Conservation (phyloP, 2,329 filamentous ascomycete species). For the Phaeophleospora eucalypticola region DNA sequence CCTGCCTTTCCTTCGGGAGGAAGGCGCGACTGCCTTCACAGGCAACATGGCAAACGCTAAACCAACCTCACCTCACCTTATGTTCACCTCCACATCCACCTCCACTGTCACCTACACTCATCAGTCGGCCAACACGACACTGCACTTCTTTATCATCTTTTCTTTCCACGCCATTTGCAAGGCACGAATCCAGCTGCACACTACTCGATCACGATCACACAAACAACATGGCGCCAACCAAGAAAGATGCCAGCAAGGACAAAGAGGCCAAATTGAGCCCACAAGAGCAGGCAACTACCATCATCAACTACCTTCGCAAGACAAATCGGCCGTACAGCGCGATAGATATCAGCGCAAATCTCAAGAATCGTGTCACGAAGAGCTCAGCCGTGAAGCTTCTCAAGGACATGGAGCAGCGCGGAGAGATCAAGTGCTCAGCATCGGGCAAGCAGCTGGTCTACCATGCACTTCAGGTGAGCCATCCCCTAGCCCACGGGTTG, state of each 20-base stretch:
- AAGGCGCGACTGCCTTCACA: conserved; percentile 3
- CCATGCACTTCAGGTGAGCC: conserved; percentile 47
- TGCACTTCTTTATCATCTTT: not conserved
- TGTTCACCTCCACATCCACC: not conserved
- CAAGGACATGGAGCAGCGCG: conserved; percentile 59
- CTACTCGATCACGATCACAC: not conserved
- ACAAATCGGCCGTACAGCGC: conserved; percentile 34
- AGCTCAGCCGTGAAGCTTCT: conserved; percentile 58
- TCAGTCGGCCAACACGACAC: not conserved
- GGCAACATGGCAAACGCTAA: conserved; percentile 5
- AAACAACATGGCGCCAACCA: conserved; percentile 30
- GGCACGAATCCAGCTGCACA: not conserved
- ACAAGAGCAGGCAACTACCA: conserved; percentile 27
- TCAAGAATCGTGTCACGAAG: conserved; percentile 34
- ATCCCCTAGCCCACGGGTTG: not conserved
- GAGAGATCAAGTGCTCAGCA: conserved; percentile 54
- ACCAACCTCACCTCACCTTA: too few relatives aligned
- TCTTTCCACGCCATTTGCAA: not conserved
- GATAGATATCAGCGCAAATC: conserved; percentile 34
- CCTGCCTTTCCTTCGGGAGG: too few relatives aligned
- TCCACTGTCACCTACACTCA: not conserved
- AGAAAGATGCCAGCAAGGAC: conserved; percentile 23
- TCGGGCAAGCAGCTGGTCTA: conserved; percentile 61
- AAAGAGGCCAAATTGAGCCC: conserved; percentile 30
- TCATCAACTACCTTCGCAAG: conserved; percentile 31